Base-by-base conservation (phyloP, 331 rosid species). In the Acacia concinna region DNA sequence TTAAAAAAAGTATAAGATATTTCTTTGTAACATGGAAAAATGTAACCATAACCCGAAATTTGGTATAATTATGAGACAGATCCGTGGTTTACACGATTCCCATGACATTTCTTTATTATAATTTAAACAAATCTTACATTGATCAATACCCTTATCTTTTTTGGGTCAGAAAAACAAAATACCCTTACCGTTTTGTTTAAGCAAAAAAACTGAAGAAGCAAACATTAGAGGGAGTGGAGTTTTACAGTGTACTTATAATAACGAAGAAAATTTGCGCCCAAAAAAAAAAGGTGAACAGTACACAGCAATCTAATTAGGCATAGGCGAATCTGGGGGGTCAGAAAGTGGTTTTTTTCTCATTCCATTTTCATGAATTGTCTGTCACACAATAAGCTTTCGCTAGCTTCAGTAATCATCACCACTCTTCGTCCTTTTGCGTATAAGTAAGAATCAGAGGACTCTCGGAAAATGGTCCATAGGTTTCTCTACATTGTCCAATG, bases 331-430 rank as follows among this genome's bases (percentile, higher is more conserved):
- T 31, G 46, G 34, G 23, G 68, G 70, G 38, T 52, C 17, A 51
- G 43, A 27, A n/a, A 47, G n/a, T 0, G 10, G 35, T 5, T 10
- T 46, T 71, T 65, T 25, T 51, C 34, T 59, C 66, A 25, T 25
- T 27, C 20, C 35, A 1, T 70, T 11, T 81, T 80, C 68, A 13
- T 60, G 17, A 3, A 14, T 0, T 60, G 37, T 47, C 74, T 76
- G 28, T 74, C 88, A 85, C 71, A 77, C 86, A 89, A 88, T 83
- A 77, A 69, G 90, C 59, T 80, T 79, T 82, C 74, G 80, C 86
- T 64, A 74, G 76, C 73, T 81, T 71, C 79, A 79, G 83, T 67
- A 78, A 89, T 87, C 78, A 87, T 89, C 63, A 70, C 81, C 46
- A 73, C 73, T n/a, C 52, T 15, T 76, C 88, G 68, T 28, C 87